Evolutionary conservation across 768 basidiomycete species (phyloP).

Genomic region (Suillus fuscotomentosus): DNA sequence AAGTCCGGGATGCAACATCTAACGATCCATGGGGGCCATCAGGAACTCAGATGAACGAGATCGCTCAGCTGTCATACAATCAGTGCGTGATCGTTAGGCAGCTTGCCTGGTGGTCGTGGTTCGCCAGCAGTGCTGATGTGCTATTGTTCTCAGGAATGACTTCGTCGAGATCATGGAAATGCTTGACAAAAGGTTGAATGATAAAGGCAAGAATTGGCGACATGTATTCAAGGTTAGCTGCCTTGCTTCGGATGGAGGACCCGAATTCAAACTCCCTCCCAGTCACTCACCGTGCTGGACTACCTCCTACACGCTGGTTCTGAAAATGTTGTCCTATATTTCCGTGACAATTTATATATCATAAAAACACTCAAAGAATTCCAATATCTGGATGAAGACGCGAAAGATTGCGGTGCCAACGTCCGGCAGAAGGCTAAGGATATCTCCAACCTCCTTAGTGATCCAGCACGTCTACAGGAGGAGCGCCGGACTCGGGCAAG

Average conservation of each 20-base stretch:
- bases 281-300: constrained; percentile 93
- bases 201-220: constrained; percentile 99
- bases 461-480: constrained; percentile 80
- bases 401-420: constrained; percentile 98
- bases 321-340: constrained; percentile 98
- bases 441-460: constrained; percentile 89
- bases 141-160: constrained; percentile 58
- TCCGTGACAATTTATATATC: constrained; percentile 94
- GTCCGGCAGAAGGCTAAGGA: constrained; percentile 97
- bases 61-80: constrained; percentile 95
- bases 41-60: constrained; percentile 98
- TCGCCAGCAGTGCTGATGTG: background rate
- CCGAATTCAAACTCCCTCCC: background rate
- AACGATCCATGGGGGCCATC: constrained; percentile 99
- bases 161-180: constrained; percentile 99
- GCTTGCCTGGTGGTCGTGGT: background rate
- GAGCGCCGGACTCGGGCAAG: constrained; percentile 81
- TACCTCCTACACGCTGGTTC: constrained; percentile 95
- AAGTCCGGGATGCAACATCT: constrained; percentile 94
- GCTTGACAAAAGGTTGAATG: constrained; percentile 96
- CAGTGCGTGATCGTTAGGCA: constrained; percentile 56
- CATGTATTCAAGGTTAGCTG: constrained; percentile 92
- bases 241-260: background rate
- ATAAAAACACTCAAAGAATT: constrained; percentile 99
- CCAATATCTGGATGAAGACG: constrained; percentile 92